Evolutionary conservation across 1,284 basidiomycete genomes (phyloP).

Genomic region (Boletellus sp.): DNA sequence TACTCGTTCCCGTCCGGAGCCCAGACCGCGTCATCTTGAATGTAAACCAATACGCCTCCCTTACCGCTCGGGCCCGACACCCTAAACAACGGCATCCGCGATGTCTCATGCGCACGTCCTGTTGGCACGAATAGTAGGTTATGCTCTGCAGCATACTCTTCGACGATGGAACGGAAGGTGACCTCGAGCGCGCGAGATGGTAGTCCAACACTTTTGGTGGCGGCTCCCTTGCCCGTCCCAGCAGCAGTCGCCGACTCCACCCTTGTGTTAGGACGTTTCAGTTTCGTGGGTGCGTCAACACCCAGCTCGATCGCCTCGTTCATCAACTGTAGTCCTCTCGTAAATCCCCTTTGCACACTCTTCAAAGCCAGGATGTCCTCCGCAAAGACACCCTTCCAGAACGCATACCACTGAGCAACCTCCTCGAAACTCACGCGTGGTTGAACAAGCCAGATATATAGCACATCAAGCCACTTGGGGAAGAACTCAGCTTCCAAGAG

Average conservation of each 20-base stretch:
- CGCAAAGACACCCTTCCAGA: conserved; percentile 84
- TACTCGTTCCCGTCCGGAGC: conserved; percentile 57
- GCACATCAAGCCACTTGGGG: conserved; percentile 91
- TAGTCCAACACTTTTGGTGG: conserved; percentile 23
- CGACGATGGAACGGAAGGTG: conserved; percentile 88
- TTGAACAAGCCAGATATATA: conserved; percentile 89
- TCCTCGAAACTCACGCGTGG: conserved; percentile 82
- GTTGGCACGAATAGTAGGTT: conserved; percentile 89
- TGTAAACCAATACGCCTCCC: conserved; percentile 80
- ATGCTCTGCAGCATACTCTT: conserved; percentile 78
- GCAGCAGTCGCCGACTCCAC: conserved; percentile 36
- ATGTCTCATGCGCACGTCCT: conserved; percentile 75
- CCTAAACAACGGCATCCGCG: conserved; percentile 83
- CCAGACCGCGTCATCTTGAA: conserved; percentile 88
- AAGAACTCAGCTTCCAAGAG: conserved; percentile 90
- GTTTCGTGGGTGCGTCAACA: conserved; percentile 59
- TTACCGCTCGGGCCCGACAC: conserved; percentile 82
- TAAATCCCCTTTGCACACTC: conserved; percentile 77
- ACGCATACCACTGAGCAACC: conserved; percentile 87
- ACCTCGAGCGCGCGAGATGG: conserved; percentile 66
- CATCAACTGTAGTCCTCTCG: conserved; percentile 85
- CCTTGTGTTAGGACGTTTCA: conserved; percentile 63
- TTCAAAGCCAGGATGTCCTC: conserved; percentile 61
- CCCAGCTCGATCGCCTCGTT: conserved; percentile 87
- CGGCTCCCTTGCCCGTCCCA: conserved; percentile 16